phyloP scores from a whole-genome alignment of 495 filamentous ascomycete species.

The Lasiosphaeris hirsuta region DNA sequence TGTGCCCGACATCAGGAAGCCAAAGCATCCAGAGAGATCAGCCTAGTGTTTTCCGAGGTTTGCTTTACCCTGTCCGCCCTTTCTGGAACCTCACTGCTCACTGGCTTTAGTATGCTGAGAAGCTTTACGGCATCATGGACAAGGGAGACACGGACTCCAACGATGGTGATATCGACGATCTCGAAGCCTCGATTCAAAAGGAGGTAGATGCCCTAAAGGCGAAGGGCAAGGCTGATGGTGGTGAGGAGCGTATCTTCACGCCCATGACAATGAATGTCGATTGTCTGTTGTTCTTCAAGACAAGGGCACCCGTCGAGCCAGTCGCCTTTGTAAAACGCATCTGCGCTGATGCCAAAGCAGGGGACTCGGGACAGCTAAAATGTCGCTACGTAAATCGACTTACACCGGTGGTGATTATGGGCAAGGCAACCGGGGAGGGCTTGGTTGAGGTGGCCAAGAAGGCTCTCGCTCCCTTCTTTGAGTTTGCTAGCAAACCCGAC shows the following conservation, averaged over 20 bases:
- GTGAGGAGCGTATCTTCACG: constrained; percentile 50
- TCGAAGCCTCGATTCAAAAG: constrained; percentile 77
- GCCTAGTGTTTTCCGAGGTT: constrained; percentile 74
- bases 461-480: constrained; percentile 73
- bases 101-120: constrained; percentile 50
- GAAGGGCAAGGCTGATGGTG: constrained; percentile 34
- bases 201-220: constrained; percentile 68
- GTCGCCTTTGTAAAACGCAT: constrained; percentile 73
- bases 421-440: constrained; percentile 74
- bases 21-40: constrained; percentile 70
- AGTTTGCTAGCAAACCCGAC: constrained; percentile 35
- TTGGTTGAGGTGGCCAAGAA: constrained; percentile 66
- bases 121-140: constrained; percentile 53
- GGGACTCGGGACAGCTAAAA: constrained; percentile 50
- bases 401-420: constrained; percentile 72
- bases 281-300: constrained; percentile 71
- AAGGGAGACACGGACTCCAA: constrained; percentile 35
- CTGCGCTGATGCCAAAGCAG: constrained; percentile 59
- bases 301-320: constrained; percentile 68
- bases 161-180: constrained; percentile 55
- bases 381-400: constrained; percentile 79
- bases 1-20: constrained; percentile 77
- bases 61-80: constrained; percentile 4
- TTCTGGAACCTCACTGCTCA: background rate
- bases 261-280: constrained; percentile 69